These are phyloP conservation scores for Terfezia boudieri DNA, from an alignment of 495 filamentous ascomycete species.

Conservation along the genomic window DNA sequence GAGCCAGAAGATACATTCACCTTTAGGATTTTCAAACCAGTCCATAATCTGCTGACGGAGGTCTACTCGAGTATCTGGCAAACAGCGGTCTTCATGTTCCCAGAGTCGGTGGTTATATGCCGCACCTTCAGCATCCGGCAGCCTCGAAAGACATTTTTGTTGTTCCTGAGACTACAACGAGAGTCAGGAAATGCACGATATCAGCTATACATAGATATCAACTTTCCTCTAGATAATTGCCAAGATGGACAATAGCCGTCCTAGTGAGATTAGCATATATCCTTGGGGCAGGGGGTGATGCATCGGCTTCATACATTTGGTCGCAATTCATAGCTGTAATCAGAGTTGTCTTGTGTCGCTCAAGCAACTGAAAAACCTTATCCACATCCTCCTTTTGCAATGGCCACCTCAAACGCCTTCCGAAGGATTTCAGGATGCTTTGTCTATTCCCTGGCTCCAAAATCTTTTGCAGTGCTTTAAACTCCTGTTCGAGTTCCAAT, in stretches of 20 bases:
- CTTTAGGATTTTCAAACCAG: constrained; percentile 1
- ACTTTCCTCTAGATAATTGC: background rate
- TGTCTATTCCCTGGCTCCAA: background rate
- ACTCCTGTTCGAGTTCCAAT: constrained; percentile 6
- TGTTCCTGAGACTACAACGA: background rate
- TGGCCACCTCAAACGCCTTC: background rate
- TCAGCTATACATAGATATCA: too few relatives aligned
- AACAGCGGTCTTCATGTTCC: constrained; percentile 2
- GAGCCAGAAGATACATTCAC: constrained; percentile 21
- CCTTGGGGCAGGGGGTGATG: too few relatives aligned
- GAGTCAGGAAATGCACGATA: background rate
- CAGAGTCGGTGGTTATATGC: background rate
- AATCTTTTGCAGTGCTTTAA: constrained; percentile 8
- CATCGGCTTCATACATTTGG: too few relatives aligned
- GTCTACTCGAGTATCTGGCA: constrained; percentile 5
- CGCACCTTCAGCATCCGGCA: background rate
- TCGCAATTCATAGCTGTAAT: too few relatives aligned
- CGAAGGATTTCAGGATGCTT: background rate
- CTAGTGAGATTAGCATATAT: too few relatives aligned
- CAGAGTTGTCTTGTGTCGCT: too few relatives aligned
- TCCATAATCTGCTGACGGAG: constrained; percentile 4
- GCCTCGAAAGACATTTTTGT: background rate
- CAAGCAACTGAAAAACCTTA: too few relatives aligned
- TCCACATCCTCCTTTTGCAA: too few relatives aligned
- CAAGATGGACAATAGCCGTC: background rate